These are phyloP conservation scores for Pseudogymnoascus sp. DNA, from an alignment of 2,329 filamentous ascomycete species.

Conservation along the genomic window DNA sequence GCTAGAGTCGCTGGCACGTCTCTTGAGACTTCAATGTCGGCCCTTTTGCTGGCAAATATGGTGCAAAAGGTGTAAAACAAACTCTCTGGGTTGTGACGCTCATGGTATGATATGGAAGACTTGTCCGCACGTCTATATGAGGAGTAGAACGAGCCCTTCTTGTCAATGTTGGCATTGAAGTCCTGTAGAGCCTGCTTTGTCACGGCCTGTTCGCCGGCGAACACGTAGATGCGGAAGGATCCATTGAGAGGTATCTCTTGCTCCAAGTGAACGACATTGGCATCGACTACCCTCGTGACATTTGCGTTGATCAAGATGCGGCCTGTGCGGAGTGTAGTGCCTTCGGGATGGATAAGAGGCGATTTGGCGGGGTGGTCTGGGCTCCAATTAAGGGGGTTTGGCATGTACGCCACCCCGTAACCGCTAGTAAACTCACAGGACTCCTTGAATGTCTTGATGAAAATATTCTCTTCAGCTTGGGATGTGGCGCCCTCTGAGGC, in stretches of 20 bases:
- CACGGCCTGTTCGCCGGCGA: constrained; percentile 61
- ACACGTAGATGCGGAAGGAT: constrained; percentile 78
- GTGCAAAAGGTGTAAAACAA: constrained; percentile 73
- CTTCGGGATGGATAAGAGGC: constrained; percentile 57
- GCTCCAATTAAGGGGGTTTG: constrained; percentile 81
- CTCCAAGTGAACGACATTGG: constrained; percentile 84
- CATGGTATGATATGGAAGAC: constrained; percentile 62
- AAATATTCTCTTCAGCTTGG: constrained; percentile 58
- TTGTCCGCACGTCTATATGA: constrained; percentile 57
- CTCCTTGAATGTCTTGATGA: constrained; percentile 85
- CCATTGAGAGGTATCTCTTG: constrained; percentile 86
- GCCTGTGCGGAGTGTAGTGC: constrained; percentile 63
- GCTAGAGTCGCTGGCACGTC: constrained; percentile 64
- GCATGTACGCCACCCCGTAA: constrained; percentile 79
- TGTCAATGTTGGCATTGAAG: constrained; percentile 57
- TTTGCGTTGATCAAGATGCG: constrained; percentile 70
- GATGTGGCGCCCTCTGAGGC: constrained; percentile 41
- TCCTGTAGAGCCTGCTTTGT: constrained; percentile 61
- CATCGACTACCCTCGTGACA: constrained; percentile 80
- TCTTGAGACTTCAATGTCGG: constrained; percentile 63
- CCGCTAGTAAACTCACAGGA: constrained; percentile 88
- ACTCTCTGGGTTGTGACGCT: constrained; percentile 78
- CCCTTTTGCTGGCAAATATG: constrained; percentile 61
- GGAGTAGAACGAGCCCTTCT: constrained; percentile 65
- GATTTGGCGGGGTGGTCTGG: constrained; percentile 64